A percentile compares a stretch with the other conserved stretches of the same genome.
These are phyloP conservation scores for Fremontodendron californicum DNA, from an alignment of 345 rosid species.

Conservation along the genomic window DNA sequence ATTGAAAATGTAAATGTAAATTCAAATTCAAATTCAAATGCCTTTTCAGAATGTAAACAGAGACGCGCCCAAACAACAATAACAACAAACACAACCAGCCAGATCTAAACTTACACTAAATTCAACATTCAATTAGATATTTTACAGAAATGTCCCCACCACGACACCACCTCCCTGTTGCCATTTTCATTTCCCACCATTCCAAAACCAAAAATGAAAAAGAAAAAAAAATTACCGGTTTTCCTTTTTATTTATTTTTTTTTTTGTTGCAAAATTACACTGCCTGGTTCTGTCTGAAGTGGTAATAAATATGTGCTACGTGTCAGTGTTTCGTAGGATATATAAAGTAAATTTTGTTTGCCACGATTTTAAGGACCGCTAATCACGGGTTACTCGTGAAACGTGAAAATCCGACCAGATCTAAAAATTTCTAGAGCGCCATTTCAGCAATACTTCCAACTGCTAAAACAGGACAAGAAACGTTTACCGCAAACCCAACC, in stretches of 20 bases:
- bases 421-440: background rate
- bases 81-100: background rate
- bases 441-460: background rate
- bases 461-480: background rate
- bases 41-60: slow-evolving; percentile 3
- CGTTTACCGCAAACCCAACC: background rate
- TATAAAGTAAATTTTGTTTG: background rate
- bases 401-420: slow-evolving; percentile 4
- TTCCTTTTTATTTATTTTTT: rapidly evolving
- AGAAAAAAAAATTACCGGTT: no score
- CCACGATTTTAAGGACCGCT: background rate
- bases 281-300: background rate
- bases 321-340: background rate
- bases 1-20: background rate
- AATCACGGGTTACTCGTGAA: slow-evolving; percentile 16
- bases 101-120: slow-evolving; percentile 13
- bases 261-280: background rate
- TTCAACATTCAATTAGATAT: background rate
- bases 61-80: background rate
- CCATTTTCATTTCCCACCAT: background rate
- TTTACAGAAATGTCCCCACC: slow-evolving; percentile 2
- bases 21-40: background rate
- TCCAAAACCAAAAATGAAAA: background rate
- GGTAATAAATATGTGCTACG: background rate
- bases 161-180: background rate